A percentile compares a stretch with the other conserved stretches of the same genome.
phyloP scores from a whole-genome alignment of 148 eudicot genomes.

The Nyssa sinensis region DNA sequence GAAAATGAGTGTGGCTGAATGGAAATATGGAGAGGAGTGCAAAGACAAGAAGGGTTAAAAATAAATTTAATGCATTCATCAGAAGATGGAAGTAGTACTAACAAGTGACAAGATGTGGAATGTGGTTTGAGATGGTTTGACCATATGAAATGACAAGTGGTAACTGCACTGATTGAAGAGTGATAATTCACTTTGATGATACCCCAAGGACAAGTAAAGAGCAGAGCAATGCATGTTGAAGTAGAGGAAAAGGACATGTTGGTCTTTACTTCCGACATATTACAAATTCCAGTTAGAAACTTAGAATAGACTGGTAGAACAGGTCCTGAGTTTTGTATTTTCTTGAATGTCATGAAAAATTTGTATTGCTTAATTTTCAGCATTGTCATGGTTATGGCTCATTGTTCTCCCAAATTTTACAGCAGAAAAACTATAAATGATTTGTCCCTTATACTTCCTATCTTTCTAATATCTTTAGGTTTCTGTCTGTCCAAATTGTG shows the following conservation, averaged over 20 bases:
- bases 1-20: background rate
- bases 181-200: background rate
- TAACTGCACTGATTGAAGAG: background rate
- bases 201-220: background rate
- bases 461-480: constrained; percentile 43
- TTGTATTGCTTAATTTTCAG: background rate
- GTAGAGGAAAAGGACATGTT: background rate
- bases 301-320: background rate
- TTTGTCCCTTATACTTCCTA: background rate
- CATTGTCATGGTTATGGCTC: background rate
- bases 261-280: background rate
- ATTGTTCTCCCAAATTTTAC: background rate
- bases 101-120: background rate
- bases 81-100: background rate
- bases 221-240: background rate
- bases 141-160: background rate
- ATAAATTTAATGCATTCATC: background rate
- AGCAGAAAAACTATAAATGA: background rate
- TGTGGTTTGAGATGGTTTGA: background rate
- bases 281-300: no score
- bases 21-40: background rate
- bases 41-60: background rate
- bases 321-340: background rate
- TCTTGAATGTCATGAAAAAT: background rate
- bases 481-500: constrained; percentile 95